Evolutionary conservation across 768 basidiomycete species (phyloP), one percentile per base, ranked within the genome.

Genomic region (Suillus subluteus): DNA sequence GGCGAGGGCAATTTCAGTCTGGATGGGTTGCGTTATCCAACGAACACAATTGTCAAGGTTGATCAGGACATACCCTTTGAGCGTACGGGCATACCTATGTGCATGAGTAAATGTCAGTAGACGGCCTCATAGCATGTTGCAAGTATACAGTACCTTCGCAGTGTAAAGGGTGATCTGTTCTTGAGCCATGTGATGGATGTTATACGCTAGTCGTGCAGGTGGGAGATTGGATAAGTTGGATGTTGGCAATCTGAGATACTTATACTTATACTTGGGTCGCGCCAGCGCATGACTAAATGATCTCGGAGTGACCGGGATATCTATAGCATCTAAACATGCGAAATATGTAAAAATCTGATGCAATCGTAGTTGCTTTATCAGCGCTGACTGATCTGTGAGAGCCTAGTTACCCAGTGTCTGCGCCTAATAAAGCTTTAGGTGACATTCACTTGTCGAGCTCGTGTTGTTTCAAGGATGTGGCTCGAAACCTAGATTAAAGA

Each of bases 1-100:
- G 15, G 81, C 79, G 30, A 91, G 82, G 1, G 89, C 88, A n/a
- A 91, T 79, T 66, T 89, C 85, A 21, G 82, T 82, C 86, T 89
- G 50, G 6, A 54, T 52, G 15, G 37, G 48, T 54, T 43, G 62
- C 0, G 35, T 59, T 40, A 50, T 55, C 11, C 5, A 15, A 44
- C 7, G 6, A 3, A 2, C 1, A 32, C 13, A 50, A 3, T 13
- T 23, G 4, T 21, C 52, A 43, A 44, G 37, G 23, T n/a, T 21
- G n/a, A 21, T 41, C 16, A 12, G 50, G 16, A 71, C 79, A 2
- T 73, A 87, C 87, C 69, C 88, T 77, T 7, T 89, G 87, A 6
- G 87, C 86, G 70, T 79, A 88, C 1, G 88, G 88, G 74, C 87
- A 89, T 58, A 83, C 74, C 88, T 88, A 58, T 43, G 8, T 16